Percentiles rank a stretch among this genome's conserved stretches.
These are phyloP conservation scores for Porcisia deanei DNA, from an alignment of 208 protist species.

Conservation along the genomic window DNA sequence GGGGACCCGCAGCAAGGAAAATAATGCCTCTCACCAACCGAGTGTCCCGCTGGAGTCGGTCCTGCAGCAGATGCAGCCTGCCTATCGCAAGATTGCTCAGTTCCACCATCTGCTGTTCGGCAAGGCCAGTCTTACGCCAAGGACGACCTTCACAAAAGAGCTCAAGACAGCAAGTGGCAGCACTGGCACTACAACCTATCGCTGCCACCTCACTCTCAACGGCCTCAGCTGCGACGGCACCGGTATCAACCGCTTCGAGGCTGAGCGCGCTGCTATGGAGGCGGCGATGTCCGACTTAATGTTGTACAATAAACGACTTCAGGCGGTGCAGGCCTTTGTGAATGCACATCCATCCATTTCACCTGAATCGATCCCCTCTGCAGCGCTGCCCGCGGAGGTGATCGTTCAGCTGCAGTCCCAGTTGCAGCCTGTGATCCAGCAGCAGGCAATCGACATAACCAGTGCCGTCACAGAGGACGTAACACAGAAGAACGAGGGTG, in stretches of 20 bases:
- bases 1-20: background rate
- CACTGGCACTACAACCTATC: constrained; percentile 18
- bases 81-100: constrained; percentile 39
- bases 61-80: constrained; percentile 42
- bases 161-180: constrained; percentile 2
- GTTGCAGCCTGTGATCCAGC: constrained; percentile 14
- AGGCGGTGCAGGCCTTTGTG: constrained; percentile 55
- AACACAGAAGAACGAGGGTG: background rate
- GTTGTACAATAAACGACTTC: constrained; percentile 66
- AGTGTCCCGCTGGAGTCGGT: constrained; percentile 23
- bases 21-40: background rate
- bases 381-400: constrained; percentile 33
- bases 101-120: constrained; percentile 53
- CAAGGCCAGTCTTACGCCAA: constrained; percentile 10
- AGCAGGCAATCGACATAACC: constrained; percentile 11
- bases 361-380: constrained; percentile 45
- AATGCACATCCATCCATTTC: constrained; percentile 43
- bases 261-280: constrained; percentile 59
- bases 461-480: constrained; percentile 1
- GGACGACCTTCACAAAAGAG: constrained; percentile 36
- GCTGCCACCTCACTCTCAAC: constrained; percentile 48
- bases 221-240: constrained; percentile 49
- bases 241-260: constrained; percentile 79
- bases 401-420: constrained; percentile 20
- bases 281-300: constrained; percentile 54